Conservation (phyloP, 2,329 filamentous ascomycete genomes). For the Hymenoscyphus repandus region DNA sequence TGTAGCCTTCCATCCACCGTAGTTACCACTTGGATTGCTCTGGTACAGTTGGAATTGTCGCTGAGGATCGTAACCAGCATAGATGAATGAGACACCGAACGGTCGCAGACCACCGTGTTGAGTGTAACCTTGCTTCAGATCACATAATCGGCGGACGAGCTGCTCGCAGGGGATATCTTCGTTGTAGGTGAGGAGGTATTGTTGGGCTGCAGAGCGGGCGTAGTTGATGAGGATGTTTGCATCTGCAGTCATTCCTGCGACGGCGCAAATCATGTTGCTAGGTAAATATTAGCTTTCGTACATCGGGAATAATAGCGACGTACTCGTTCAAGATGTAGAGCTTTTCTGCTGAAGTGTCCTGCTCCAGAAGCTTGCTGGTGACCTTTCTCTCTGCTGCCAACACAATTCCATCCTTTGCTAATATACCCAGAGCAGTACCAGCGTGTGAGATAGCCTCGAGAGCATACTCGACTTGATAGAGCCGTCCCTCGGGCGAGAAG, state of each 20-base stretch:
- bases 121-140: constrained; percentile 98
- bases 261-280: constrained; percentile 99
- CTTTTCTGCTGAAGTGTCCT: constrained; percentile 99
- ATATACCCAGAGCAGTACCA: constrained; percentile 91
- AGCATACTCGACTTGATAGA: constrained; percentile 99
- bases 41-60: constrained; percentile 98
- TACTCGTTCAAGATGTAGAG: constrained; percentile 99
- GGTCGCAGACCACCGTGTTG: constrained; percentile 97
- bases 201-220: constrained; percentile 92
- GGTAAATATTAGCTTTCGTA: constrained; percentile 11
- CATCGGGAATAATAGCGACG: constrained; percentile 29
- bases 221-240: constrained; percentile 99
- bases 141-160: constrained; percentile 91
- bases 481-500: constrained; percentile 96
- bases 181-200: constrained; percentile 98
- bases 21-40: constrained; percentile 98
- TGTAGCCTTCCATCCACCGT: constrained; percentile 98
- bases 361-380: constrained; percentile 97
- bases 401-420: constrained; percentile 97
- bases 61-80: constrained; percentile 94
- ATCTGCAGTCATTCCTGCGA: constrained; percentile 98
- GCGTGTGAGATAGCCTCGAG: constrained; percentile 98
- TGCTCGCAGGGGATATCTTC: constrained; percentile 99
- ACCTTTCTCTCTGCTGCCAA: constrained; percentile 97
- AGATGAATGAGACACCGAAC: constrained; percentile 99